phyloP scores from a whole-genome alignment of 1,284 basidiomycete genomes.

The Sporisorium graminicola region DNA sequence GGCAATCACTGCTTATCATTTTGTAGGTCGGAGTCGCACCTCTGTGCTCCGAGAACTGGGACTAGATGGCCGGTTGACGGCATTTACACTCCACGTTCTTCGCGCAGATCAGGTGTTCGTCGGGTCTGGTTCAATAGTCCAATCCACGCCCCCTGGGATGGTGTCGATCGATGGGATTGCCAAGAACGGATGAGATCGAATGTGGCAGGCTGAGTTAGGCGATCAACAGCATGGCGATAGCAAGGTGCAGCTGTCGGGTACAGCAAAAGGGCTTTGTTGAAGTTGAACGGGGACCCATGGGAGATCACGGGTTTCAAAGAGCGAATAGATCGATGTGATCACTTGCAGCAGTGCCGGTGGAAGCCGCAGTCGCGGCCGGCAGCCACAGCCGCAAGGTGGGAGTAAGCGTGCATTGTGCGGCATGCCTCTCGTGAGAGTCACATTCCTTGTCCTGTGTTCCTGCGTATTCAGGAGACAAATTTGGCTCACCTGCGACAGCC shows the following conservation, averaged over 20 bases:
- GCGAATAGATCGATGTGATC: not conserved
- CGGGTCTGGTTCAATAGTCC: not conserved
- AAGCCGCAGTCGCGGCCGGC: not conserved
- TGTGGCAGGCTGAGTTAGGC: slow-evolving; percentile 1
- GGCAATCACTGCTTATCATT: not conserved
- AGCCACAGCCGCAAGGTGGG: not conserved
- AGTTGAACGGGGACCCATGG: not conserved
- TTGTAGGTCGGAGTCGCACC: not conserved
- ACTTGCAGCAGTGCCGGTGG: not conserved
- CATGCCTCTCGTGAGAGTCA: not conserved
- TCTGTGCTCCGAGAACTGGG: not conserved
- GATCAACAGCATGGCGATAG: not conserved
- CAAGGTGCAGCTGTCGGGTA: not conserved
- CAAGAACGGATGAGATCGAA: slow-evolving; percentile 3
- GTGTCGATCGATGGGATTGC: not conserved
- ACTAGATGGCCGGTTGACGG: not conserved
- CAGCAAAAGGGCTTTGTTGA: not conserved
- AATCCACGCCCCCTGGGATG: not conserved
- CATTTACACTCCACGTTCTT: not conserved
- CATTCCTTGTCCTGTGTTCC: slow-evolving; percentile 12
- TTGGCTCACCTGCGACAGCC: not conserved
- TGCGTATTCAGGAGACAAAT: slow-evolving; percentile 3
- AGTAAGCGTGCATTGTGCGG: not conserved
- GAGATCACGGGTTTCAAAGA: not conserved
- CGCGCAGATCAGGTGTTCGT: not conserved